Conservation (phyloP, 805 yeast genomes). For the Groenewaldozyma tartarivorans region DNA sequence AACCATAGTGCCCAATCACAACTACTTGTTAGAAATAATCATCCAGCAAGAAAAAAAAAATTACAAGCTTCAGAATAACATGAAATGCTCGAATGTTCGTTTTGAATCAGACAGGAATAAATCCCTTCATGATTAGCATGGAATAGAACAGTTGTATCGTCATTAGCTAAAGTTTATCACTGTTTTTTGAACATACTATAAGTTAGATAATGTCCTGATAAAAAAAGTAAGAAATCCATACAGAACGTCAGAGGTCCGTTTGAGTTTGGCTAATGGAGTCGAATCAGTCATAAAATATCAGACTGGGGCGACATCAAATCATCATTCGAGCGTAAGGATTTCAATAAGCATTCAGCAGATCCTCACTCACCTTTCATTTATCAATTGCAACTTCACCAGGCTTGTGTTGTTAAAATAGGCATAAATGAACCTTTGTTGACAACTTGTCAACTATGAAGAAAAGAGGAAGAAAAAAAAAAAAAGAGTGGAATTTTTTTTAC, state of each 20-base stretch:
- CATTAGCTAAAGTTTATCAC: constrained; percentile 31
- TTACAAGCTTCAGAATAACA: background rate
- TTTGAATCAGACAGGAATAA: constrained; percentile 1
- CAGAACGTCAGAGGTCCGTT: constrained; percentile 1
- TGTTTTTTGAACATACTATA: no score
- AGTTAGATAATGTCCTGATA: no score
- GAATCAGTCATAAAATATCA: constrained; percentile 54
- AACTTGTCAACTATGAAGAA: no score
- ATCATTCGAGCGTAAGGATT: constrained; percentile 41
- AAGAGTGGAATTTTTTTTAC: no score
- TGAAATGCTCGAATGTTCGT: background rate
- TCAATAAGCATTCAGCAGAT: no score
- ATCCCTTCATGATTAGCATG: constrained; percentile 52
- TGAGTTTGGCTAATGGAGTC: constrained; percentile 55
- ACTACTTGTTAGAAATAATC: background rate
- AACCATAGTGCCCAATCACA: background rate
- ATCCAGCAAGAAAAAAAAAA: background rate
- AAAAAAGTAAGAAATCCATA: no score
- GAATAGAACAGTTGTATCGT: constrained; percentile 32
- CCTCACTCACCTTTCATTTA: background rate
- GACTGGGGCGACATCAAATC: constrained; percentile 73
- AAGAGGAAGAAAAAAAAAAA: no score
- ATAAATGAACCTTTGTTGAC: no score
- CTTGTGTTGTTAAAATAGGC: no score
- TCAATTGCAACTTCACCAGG: background rate